Base-by-base conservation (phyloP, 495 filamentous ascomycete genomes). In the Penicillium maclennaniae region DNA sequence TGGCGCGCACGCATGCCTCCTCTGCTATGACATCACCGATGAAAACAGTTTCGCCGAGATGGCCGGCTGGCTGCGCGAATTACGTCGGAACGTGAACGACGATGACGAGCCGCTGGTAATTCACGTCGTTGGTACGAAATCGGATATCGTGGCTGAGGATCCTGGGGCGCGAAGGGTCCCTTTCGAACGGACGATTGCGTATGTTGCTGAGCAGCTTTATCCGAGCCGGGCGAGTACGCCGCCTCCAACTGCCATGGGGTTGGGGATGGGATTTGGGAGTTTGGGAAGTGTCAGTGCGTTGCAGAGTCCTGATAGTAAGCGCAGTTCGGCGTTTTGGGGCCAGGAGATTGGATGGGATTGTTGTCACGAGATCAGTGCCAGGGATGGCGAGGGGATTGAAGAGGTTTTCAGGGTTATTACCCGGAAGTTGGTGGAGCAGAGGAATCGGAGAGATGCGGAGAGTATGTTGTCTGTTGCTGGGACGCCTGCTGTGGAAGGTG, bases 401-500 rank as follows among this genome's bases (percentile, higher is more conserved):
- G 93, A 98, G 73, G 92, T 98, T 0, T 98, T 98, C 59, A 81
- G 91, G 0, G 92, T 97, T 16, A 93, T 97, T 37, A 91, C 92
- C 36, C 75, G 93, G 62, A 96, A 96, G 70, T 77, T 98, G 50
- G 92, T 98, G 27, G 92, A 97, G 76, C 90, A 93, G 77, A 83
- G 88, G 58, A 81, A 87, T 62, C 83, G 82, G 41, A 69, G 74
- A 10, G 64, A 73, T 65, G 83, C 85, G 38, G 79, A 83, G 55
- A 76, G 84, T 51, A 77, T 77, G 38, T 46, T 66, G 28, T 67
- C 63, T 25, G 43, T 39, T 19, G 55, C 40, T 67, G 81, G 63
- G 75, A 84, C 61, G 68, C 76, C 61, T 47, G 60, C 41, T 17
- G 47, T 38, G 17, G 54, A 49, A 0, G 39, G 36, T 20, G 23